Evolutionary conservation across 768 basidiomycete genomes (phyloP), one percentile per base, ranked within the genome.

Genomic region (Trametes maxima): DNA sequence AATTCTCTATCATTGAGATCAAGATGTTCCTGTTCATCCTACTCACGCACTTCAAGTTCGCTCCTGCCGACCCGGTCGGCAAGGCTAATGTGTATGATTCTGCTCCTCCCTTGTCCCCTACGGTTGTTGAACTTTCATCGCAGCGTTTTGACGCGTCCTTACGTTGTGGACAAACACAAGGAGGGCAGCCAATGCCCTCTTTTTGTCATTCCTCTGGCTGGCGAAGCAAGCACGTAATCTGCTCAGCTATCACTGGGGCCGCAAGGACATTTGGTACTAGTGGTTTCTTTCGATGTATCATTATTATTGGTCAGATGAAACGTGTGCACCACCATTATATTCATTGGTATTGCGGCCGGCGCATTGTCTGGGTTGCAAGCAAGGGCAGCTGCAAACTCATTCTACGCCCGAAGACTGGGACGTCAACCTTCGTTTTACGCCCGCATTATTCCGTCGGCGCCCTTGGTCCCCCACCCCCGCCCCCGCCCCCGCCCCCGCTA

Each of bases 1-100:
- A 87, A 22, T 92, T 94, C 72, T 90, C 92, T 5, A 75, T 92
- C 70, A 89, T 93, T 55, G 91, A 94, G 76, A 86, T 92, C 65
- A 94, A 94, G 75, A 80, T 83, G 0, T 87, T 94, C 69, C 68
- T 92, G 10, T 91, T 85, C 67, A 80, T 86, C 51, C 78, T 94
- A 21, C 65, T 94, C 44, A 85, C 85, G 13, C 80, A 83, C 67
- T 94, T 92, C 66, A 77, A 73, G 6, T 93, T 98, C 60, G 89
- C 87, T 0, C 80, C 82, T 46, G 91, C 88, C 65, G 93, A 94
- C 0, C 82, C 85, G 68, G 95, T 94, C 50, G 84, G 95, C 65
- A 85, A 84, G 67, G 84, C 79, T 3, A 98, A 97, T 68, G 84
- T 87, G 67, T 82, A 65, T 5, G 80, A 73, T 1, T 11, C 5